phyloP scores from a whole-genome alignment of 345 rosid species.

The Erodium maritimum region DNA sequence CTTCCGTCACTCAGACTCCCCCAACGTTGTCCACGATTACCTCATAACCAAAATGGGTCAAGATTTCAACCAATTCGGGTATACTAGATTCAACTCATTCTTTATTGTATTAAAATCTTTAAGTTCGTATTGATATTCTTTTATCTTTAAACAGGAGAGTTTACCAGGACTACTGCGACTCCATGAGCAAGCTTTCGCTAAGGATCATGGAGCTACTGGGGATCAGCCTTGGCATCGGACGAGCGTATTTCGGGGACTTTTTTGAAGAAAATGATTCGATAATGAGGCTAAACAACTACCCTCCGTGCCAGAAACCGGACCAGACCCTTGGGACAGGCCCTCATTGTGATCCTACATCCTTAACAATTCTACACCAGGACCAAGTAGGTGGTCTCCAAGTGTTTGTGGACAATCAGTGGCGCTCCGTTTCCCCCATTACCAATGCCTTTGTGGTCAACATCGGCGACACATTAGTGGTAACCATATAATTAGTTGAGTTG shows the following conservation, averaged over 20 bases:
- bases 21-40: constrained; percentile 45
- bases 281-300: constrained; percentile 94
- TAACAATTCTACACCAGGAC: constrained; percentile 97
- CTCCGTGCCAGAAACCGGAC: constrained; percentile 91
- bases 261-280: constrained; percentile 84
- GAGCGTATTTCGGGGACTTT: constrained; percentile 47
- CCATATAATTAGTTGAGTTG: too few relatives aligned
- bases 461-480: constrained; percentile 99
- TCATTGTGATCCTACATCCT: constrained; percentile 96
- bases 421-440: constrained; percentile 50
- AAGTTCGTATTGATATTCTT: too few relatives aligned
- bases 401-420: constrained; percentile 78
- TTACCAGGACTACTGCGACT: constrained; percentile 69
- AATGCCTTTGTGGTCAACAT: constrained; percentile 85
- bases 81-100: constrained; percentile 7
- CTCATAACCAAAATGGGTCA: constrained; percentile 50
- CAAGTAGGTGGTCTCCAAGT: constrained; percentile 94
- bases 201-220: constrained; percentile 90
- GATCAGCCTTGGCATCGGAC: constrained; percentile 54
- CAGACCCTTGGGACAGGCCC: constrained; percentile 97
- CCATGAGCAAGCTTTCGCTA: constrained; percentile 77
- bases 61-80: constrained; percentile 60
- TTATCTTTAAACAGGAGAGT: constrained; percentile 36
- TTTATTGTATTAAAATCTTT: too few relatives aligned
- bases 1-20: constrained; percentile 29